Evolutionary conservation across 208 protist species (phyloP).

Genomic region (Trichomonas vaginalis): DNA sequence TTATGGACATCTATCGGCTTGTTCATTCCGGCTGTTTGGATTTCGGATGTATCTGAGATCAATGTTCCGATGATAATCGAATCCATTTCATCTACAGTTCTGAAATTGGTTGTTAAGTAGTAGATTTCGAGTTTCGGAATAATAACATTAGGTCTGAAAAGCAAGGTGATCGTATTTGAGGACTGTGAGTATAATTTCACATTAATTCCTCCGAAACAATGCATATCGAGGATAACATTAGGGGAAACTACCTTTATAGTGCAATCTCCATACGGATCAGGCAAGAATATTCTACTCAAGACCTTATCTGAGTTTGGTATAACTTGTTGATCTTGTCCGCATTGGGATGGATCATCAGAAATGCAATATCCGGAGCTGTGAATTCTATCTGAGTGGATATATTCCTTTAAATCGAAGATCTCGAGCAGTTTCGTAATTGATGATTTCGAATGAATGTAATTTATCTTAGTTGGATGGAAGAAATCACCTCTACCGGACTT

Average conservation of each 20-base stretch:
- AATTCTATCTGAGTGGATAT: neutral
- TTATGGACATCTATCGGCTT: neutral
- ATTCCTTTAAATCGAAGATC: neutral
- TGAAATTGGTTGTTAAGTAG: neutral
- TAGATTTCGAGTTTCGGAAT: neutral
- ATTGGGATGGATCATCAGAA: neutral
- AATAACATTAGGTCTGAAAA: neutral
- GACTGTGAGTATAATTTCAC: neutral
- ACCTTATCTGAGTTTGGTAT: neutral
- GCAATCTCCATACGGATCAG: neutral
- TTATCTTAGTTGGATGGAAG: neutral
- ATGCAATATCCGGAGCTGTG: neutral
- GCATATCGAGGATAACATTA: neutral
- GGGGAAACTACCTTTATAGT: neutral
- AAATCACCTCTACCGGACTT: neutral
- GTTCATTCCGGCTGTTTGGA: neutral
- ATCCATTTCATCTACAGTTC: neutral
- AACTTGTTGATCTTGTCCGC: neutral
- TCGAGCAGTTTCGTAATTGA: neutral
- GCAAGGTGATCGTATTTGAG: neutral
- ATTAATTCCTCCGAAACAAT: neutral
- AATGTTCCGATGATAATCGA: neutral
- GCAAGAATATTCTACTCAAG: neutral
- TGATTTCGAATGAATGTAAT: neutral
- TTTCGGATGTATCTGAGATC: neutral